Base-by-base conservation (phyloP, 441 rosid species). In the Jatropha podagrica region DNA sequence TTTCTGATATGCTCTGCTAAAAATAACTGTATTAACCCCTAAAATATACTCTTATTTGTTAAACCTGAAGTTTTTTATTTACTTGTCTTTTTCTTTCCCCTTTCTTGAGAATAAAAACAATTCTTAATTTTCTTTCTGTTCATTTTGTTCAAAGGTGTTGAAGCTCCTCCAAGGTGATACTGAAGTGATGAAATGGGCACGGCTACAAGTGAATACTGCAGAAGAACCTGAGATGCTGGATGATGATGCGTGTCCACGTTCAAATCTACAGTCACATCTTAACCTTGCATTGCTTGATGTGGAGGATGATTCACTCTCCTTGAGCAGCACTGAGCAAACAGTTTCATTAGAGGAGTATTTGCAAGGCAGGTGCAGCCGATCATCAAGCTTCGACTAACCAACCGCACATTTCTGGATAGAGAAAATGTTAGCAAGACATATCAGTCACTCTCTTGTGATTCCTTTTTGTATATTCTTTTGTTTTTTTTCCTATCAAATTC, bases 101-200 rank as follows among this genome's bases (percentile, higher is more conserved):
- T 32, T 32, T 32, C 32, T 32, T 32, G 32, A 32, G 32, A 32
- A 32, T 32, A 32, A 32, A 32, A 32, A 32, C 32, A 32, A 32
- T 32, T 1, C 32, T 32, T 32, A 32, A 32, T 32, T 32, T 32
- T 32, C 32, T 32, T 32, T 32, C 32, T 32, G 32, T 32, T 32
- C 32, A 32, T 32, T 32, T 32, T 32, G 27, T 8, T 65, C 27
- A 52, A 73, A 95, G 99, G 86, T 93, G 15, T 58, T 85, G 77
- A 90, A 90, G 91, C 91, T 95, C 74, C 85, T 95, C 63, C 90
- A 84, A 81, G 98, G 99, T 5, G 96, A 95, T 0, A 79, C 80
- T 65, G 99, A 92, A 82, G 91, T 84, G 66, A 79, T 82, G 59
- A 85, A 82, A 26, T 93, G 96, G 95, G 97, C 95, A 41, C 85